These are phyloP conservation scores for Brassica nigra DNA, from an alignment of 345 rosid genomes.

Conservation along the genomic window DNA sequence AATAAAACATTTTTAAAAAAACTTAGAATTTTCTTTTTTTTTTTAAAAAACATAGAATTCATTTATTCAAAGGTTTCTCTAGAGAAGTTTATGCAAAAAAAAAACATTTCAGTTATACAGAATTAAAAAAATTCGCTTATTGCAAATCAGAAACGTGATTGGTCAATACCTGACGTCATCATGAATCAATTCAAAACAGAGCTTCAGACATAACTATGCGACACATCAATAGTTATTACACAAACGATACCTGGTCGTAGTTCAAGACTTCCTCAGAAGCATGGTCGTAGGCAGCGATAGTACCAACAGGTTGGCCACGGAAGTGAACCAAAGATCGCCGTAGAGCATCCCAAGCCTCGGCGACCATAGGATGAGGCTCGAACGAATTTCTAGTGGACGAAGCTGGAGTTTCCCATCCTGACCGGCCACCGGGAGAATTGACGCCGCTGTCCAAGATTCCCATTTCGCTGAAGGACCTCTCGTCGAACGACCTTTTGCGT, in stretches of 20 bases:
- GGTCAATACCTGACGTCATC: background rate
- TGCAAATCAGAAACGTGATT: background rate
- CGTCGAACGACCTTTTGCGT: slow-evolving; percentile 89
- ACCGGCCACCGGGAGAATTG: slow-evolving; percentile 66
- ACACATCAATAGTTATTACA: background rate
- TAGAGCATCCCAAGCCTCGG: slow-evolving; percentile 95
- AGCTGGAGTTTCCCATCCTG: slow-evolving; percentile 75
- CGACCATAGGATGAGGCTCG: slow-evolving; percentile 95
- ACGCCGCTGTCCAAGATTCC: slow-evolving; percentile 48
- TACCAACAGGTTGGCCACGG: slow-evolving; percentile 85
- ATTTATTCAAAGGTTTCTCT: background rate
- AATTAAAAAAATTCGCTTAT: background rate
- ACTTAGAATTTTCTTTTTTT: background rate
- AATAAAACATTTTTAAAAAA: background rate
- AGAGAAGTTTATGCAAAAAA: background rate
- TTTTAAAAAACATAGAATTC: too few species aligned
- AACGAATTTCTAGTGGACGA: slow-evolving; percentile 85
- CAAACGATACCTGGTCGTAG: slow-evolving; percentile 78
- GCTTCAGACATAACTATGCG: background rate
- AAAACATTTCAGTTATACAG: background rate
- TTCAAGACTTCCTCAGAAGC: slow-evolving; percentile 94
- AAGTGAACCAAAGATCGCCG: slow-evolving; percentile 77
- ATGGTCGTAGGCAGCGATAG: slow-evolving; percentile 89
- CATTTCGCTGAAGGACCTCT: slow-evolving; percentile 89
- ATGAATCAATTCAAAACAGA: background rate